Conservation (phyloP, 2,329 filamentous ascomycete genomes). For the Penicillium sp. region DNA sequence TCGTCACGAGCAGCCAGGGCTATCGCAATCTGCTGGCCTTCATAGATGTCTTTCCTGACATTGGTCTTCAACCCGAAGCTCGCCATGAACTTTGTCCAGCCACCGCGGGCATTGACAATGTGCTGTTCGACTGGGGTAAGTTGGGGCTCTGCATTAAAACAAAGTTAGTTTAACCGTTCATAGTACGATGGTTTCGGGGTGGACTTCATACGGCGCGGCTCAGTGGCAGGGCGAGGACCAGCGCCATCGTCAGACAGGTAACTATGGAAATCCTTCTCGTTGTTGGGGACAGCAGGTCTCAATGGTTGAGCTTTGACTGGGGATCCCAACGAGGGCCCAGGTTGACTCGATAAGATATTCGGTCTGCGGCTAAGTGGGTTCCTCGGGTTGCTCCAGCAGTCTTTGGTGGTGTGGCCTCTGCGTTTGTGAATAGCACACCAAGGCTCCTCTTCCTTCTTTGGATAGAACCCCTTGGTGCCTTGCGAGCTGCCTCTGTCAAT, state of each 20-base stretch:
- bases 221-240: not conserved
- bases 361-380: not conserved
- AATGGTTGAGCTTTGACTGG: not conserved
- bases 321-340: too few species aligned
- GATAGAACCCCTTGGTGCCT: not conserved
- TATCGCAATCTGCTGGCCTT: not conserved
- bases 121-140: not conserved
- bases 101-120: not conserved
- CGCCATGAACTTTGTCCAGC: not conserved
- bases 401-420: not conserved
- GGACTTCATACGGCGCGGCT: not conserved
- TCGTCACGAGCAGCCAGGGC: not conserved
- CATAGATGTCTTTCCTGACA: not conserved
- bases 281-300: not conserved
- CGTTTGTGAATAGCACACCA: not conserved
- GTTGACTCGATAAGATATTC: not conserved
- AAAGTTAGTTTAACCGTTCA: not conserved
- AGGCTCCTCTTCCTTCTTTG: not conserved
- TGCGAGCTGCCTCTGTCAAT: not conserved
- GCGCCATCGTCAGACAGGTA: not conserved
- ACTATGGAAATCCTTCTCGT: not conserved
- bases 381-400: not conserved
- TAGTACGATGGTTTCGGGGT: not conserved
- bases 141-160: not conserved
- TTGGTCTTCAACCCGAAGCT: not conserved